Evolutionary conservation across 1,284 basidiomycete genomes (phyloP).

Genomic region (Trichosporon ovoides): DNA sequence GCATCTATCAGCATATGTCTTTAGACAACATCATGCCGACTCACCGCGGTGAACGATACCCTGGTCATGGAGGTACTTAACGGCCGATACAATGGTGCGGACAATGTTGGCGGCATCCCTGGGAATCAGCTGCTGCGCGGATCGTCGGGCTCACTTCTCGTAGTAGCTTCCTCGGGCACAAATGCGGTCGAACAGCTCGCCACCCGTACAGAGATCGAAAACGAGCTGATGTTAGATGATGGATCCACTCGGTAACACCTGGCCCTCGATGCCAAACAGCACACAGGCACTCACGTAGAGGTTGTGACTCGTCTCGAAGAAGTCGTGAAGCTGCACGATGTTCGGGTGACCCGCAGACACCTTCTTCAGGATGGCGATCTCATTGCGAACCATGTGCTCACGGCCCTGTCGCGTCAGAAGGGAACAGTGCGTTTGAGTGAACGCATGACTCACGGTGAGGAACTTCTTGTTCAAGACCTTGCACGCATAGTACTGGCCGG

Average conservation of each 20-base stretch:
- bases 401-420: slow-evolving; percentile 55
- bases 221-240: slow-evolving; percentile 55
- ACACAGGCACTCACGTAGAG: slow-evolving; percentile 56
- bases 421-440: no score
- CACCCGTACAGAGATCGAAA: slow-evolving; percentile 95
- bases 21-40: not conserved
- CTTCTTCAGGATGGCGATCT: slow-evolving; percentile 90
- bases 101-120: slow-evolving; percentile 88
- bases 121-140: not conserved
- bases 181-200: slow-evolving; percentile 96
- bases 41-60: slow-evolving; percentile 90
- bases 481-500: slow-evolving; percentile 53
- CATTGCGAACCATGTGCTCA: slow-evolving; percentile 90
- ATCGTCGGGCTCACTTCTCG: slow-evolving; percentile 59
- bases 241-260: no score
- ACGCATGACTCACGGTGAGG: slow-evolving; percentile 58
- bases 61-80: slow-evolving; percentile 84
- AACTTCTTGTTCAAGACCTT: slow-evolving; percentile 80
- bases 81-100: slow-evolving; percentile 77
- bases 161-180: slow-evolving; percentile 97
- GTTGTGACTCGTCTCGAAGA: slow-evolving; percentile 96
- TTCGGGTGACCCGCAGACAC: slow-evolving; percentile 86
- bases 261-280: no score
- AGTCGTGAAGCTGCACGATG: slow-evolving; percentile 88
- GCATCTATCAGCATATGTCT: not conserved